phyloP scores from a whole-genome alignment of 73 alveolate species.

The Uronychia binucleata region DNA sequence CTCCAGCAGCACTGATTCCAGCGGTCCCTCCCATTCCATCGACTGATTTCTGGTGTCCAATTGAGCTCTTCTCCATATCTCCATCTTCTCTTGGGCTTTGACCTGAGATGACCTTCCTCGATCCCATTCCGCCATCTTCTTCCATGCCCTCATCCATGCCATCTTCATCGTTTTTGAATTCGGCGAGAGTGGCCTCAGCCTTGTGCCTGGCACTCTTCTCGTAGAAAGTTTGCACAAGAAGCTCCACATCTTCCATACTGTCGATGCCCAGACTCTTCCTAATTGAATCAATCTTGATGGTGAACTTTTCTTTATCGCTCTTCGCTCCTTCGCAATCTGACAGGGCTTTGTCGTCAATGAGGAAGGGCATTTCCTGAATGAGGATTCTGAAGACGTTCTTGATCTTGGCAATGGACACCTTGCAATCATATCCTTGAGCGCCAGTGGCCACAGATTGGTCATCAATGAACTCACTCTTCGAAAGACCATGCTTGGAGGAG shows the following conservation, averaged over 20 bases:
- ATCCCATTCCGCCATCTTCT: constrained; percentile 11
- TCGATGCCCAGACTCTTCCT: constrained; percentile 83
- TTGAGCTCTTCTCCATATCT: constrained; percentile 30
- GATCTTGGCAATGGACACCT: constrained; percentile 70
- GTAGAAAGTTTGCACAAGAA: constrained; percentile 70
- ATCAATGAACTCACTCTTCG: constrained; percentile 53
- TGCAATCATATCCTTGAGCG: constrained; percentile 64
- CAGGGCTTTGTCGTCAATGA: constrained; percentile 83
- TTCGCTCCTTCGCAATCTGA: constrained; percentile 41
- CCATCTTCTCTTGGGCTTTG: constrained; percentile 53
- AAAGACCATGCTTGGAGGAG: constrained; percentile 49
- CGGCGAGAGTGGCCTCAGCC: constrained; percentile 16
- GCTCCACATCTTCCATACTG: constrained; percentile 78
- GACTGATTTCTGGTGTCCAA: neutral
- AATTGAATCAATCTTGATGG: constrained; percentile 71
- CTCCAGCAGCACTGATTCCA: constrained; percentile 14
- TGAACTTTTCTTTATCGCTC: constrained; percentile 61
- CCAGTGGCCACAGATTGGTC: constrained; percentile 52
- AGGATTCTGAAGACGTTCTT: constrained; percentile 74
- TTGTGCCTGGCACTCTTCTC: constrained; percentile 16
- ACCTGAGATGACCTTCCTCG: constrained; percentile 3
- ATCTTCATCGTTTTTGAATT: constrained; percentile 9
- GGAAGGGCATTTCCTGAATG: constrained; percentile 74
- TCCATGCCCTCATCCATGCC: neutral
- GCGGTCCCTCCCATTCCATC: constrained; percentile 2